phyloP scores from a whole-genome alignment of 805 yeast genomes.

The Scheffersomyces lignosus region DNA sequence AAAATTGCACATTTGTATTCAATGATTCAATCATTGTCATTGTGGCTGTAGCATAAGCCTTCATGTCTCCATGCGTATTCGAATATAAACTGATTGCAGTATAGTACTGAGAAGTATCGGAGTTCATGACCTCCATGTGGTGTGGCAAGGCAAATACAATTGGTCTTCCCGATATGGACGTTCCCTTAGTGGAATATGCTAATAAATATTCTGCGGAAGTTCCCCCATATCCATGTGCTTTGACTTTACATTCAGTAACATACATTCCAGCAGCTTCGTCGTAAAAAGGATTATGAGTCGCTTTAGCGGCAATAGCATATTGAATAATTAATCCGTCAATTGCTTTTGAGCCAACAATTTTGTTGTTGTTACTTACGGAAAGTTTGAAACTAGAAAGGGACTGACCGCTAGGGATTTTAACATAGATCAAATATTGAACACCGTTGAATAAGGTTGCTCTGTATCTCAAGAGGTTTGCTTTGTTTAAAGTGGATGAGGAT shows the following conservation, averaged over 20 bases:
- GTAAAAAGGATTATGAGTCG: slow-evolving; percentile 21
- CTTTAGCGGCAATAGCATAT: not conserved
- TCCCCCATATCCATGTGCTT: slow-evolving; percentile 42
- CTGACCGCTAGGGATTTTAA: slow-evolving; percentile 1
- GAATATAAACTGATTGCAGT: slow-evolving; percentile 46
- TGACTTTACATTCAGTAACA: slow-evolving; percentile 42
- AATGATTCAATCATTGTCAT: slow-evolving; percentile 44
- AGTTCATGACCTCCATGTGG: slow-evolving; percentile 48
- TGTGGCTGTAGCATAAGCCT: slow-evolving; percentile 42
- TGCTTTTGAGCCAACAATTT: slow-evolving; percentile 7
- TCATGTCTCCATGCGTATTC: slow-evolving; percentile 49
- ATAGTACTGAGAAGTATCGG: slow-evolving; percentile 22
- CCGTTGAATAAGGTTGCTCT: slow-evolving; percentile 52
- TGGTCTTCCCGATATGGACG: slow-evolving; percentile 42
- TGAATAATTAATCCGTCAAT: slow-evolving; percentile 12
- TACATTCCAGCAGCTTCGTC: slow-evolving; percentile 37
- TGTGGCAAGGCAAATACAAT: slow-evolving; percentile 71
- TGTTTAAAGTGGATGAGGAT: not conserved
- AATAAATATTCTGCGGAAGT: slow-evolving; percentile 37
- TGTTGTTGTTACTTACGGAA: not conserved
- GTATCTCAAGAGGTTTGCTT: slow-evolving; percentile 42
- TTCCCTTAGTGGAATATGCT: slow-evolving; percentile 44
- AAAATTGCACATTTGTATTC: slow-evolving; percentile 46
- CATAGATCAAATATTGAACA: slow-evolving; percentile 54
- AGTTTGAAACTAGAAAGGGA: slow-evolving; percentile 1